phyloP scores from a whole-genome alignment of 1,284 basidiomycete species.

The Peniophora sp. region DNA sequence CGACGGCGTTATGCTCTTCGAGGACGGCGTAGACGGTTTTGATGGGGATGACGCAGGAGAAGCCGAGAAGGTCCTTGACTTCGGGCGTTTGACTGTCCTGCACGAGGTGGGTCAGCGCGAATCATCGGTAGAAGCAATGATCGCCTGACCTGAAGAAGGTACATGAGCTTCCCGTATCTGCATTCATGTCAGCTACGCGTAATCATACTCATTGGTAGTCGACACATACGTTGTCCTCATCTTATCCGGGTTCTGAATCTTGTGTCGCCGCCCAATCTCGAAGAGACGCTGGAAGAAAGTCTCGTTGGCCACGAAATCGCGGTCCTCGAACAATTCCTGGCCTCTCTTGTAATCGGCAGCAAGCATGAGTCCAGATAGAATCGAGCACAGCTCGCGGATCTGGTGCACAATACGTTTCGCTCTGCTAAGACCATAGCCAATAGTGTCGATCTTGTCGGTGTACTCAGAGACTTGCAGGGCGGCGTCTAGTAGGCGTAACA shows the following conservation, averaged over 20 bases:
- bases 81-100: slow-evolving; percentile 75
- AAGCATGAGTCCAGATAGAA: slow-evolving; percentile 70
- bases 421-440: slow-evolving; percentile 67
- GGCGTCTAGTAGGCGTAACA: slow-evolving; percentile 70
- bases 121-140: slow-evolving; percentile 1
- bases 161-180: slow-evolving; percentile 71
- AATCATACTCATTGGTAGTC: too few relatives aligned
- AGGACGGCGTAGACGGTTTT: slow-evolving; percentile 62
- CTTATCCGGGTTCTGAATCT: slow-evolving; percentile 81
- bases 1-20: slow-evolving; percentile 52
- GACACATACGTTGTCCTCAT: slow-evolving; percentile 59
- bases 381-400: slow-evolving; percentile 76
- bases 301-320: slow-evolving; percentile 69
- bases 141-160: slow-evolving; percentile 59
- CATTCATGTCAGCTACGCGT: too few relatives aligned
- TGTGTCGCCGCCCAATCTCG: slow-evolving; percentile 74
- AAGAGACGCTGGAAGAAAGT: slow-evolving; percentile 72
- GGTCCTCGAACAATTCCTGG: slow-evolving; percentile 72
- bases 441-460: slow-evolving; percentile 77
- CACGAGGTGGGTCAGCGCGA: neutral
- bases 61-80: slow-evolving; percentile 67
- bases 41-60: slow-evolving; percentile 68
- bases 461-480: slow-evolving; percentile 77
- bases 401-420: slow-evolving; percentile 76
- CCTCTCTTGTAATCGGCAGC: slow-evolving; percentile 78